Evolutionary conservation across 2,329 filamentous ascomycete genomes (phyloP), one percentile per base, ranked within the genome.

Genomic region (Knufia petricola): DNA sequence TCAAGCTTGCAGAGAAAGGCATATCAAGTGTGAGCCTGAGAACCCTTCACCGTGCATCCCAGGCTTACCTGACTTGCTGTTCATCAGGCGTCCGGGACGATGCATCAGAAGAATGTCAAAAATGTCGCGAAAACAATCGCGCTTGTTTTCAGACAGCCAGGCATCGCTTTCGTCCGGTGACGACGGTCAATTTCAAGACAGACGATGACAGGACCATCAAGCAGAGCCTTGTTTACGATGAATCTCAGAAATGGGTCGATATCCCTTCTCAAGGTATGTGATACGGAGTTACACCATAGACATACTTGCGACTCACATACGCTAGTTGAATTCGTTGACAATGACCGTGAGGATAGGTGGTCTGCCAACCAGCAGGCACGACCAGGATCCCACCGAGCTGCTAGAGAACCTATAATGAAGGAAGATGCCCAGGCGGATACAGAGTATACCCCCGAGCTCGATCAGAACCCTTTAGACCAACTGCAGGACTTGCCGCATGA

Each of bases 181-280:
- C 34, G 28, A 13, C 40, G 30, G 39, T 49, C 15, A 36, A 49
- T 20, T 20, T 42, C 46, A 42, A 49, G 37, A 42, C 39, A 7
- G 28, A 43, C 13, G 39, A 42, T 28, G 46, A 49, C 28, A 49
- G 46, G 40, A 49, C 43, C 3, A 46, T 51, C 40, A 53, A 53
- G 36, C 52, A 53, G 20, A 43, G 49, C 24, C 44, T 53, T 32
- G 49, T 26, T 17, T 37, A 53, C 30, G 44, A 40, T 15, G n/a
- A 41, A 4, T 44, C 26, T 7, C 52, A 53, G 41, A 48, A 47
- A 31, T 53, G 52, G 52, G 49, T 53, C 15, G 49, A 51, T 30
- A 28, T 53, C 10, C 52, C 52, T 13, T 38, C 52, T 13, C 30
- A 53, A 48, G 52, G 52, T 53, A 32, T 6, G n/a, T n/a, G n/a